phyloP scores from a whole-genome alignment of 768 basidiomycete species.

The Galerina sulciceps region DNA sequence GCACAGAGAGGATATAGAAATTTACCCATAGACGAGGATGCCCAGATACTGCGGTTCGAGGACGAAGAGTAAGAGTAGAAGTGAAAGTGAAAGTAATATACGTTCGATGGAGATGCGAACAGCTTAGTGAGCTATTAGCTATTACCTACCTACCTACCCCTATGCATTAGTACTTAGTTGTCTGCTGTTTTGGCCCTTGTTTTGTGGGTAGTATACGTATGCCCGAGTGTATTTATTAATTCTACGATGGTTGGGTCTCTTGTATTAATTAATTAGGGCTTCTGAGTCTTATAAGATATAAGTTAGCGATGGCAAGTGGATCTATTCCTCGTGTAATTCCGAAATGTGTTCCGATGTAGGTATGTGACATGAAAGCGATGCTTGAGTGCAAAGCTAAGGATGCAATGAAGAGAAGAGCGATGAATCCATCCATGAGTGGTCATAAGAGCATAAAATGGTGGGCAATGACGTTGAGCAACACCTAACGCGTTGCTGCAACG shows the following conservation, averaged over 20 bases:
- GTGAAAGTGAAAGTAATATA: conserved; percentile 3
- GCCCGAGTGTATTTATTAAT: conserved; percentile 11
- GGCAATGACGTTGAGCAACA: not conserved
- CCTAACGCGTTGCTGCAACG: too few relatives aligned
- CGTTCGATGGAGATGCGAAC: not conserved
- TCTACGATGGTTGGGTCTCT: not conserved
- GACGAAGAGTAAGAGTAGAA: conserved; percentile 56
- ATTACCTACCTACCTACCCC: conserved; percentile 2
- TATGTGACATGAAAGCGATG: too few relatives aligned
- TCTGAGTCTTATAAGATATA: not conserved
- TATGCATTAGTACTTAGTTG: not conserved
- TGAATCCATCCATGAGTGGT: not conserved
- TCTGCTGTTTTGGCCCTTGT: conserved; percentile 1
- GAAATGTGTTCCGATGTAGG: not conserved
- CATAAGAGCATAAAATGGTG: not conserved
- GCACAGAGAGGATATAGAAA: conserved; percentile 73
- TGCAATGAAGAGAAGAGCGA: too few relatives aligned
- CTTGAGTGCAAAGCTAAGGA: too few relatives aligned
- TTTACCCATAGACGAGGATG: conserved; percentile 85
- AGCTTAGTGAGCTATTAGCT: not conserved
- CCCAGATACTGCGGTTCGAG: conserved; percentile 83
- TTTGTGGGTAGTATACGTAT: not conserved
- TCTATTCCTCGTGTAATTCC: not conserved
- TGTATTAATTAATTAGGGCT: conserved; percentile 2
- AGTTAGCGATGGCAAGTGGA: not conserved